These are phyloP conservation scores for Hyaloraphidium curvatum DNA, from an alignment of 192 early-diverging fungal species.

Conservation along the genomic window DNA sequence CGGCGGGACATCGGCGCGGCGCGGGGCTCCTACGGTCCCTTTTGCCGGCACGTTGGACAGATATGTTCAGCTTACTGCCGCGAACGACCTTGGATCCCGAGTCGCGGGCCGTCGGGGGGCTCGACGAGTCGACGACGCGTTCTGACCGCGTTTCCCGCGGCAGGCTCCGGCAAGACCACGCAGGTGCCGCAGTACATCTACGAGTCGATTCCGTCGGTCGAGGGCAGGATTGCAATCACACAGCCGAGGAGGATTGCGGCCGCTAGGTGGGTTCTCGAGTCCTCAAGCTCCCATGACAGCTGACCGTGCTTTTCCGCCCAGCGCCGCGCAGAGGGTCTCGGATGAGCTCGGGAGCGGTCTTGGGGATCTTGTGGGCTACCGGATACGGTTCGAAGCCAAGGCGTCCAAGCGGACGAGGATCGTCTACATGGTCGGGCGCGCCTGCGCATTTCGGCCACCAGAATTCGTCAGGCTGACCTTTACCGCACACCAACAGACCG, in stretches of 20 bases:
- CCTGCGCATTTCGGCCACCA: neutral
- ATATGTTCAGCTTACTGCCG: too few relatives aligned
- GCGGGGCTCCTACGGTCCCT: neutral
- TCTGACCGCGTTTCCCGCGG: too few relatives aligned
- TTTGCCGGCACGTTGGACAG: neutral
- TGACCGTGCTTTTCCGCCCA: neutral
- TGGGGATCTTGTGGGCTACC: constrained; percentile 26
- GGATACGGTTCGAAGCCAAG: constrained; percentile 27
- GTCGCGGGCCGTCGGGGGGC: too few relatives aligned
- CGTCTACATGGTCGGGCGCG: constrained; percentile 14
- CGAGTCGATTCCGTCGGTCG: constrained; percentile 31
- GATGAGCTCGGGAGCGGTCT: constrained; percentile 3
- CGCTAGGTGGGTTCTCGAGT: constrained; percentile 3
- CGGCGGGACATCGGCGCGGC: neutral
- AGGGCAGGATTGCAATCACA: constrained; percentile 39
- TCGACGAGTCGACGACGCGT: too few relatives aligned
- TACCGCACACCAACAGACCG: constrained; percentile 13
- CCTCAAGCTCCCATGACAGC: neutral
- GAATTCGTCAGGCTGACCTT: neutral
- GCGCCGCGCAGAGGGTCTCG: neutral
- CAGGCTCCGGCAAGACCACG: constrained; percentile 60
- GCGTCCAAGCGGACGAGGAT: constrained; percentile 13
- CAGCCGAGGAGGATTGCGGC: constrained; percentile 77
- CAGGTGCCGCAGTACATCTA: constrained; percentile 90
- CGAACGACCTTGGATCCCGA: too few relatives aligned